A percentile compares a stretch with the other conserved stretches of the same genome.
These are phyloP conservation scores for Osmozyma mogii DNA, from an alignment of 805 yeast genomes.

Conservation along the genomic window DNA sequence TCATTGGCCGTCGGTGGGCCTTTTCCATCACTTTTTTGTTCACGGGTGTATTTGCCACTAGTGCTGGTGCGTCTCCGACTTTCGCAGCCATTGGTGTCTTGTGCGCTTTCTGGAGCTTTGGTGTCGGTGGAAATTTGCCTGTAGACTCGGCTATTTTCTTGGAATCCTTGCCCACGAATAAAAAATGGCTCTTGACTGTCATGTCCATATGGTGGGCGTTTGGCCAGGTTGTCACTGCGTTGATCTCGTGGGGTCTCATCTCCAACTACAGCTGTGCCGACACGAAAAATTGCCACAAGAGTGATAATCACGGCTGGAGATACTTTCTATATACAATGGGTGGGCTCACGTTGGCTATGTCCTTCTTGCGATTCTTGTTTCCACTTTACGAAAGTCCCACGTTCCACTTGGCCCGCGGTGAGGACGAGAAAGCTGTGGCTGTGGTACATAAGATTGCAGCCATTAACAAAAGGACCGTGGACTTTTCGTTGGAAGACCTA, in stretches of 20 bases:
- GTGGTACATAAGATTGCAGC: constrained; percentile 37
- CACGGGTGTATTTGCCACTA: constrained; percentile 16
- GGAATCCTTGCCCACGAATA: constrained; percentile 17
- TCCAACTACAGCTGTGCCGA: constrained; percentile 9
- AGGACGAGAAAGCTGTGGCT: constrained; percentile 42
- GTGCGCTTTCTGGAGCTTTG: constrained; percentile 20
- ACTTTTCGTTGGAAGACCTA: constrained; percentile 41
- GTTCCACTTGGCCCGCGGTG: constrained; percentile 44
- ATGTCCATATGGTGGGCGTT: constrained; percentile 26
- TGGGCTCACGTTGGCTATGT: constrained; percentile 37
- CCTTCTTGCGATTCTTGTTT: constrained; percentile 25
- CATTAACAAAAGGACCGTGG: constrained; percentile 32
- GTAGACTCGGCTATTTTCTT: constrained; percentile 20
- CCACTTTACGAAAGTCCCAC: constrained; percentile 49
- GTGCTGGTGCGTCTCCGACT: constrained; percentile 17
- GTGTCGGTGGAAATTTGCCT: constrained; percentile 20
- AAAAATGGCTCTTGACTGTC: constrained; percentile 18
- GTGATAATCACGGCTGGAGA: constrained; percentile 54
- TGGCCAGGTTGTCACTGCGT: constrained; percentile 14
- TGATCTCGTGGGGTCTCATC: constrained; percentile 11
- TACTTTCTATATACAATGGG: constrained; percentile 43
- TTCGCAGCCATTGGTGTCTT: constrained; percentile 16
- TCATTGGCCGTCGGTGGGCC: constrained; percentile 21
- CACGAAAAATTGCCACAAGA: constrained; percentile 28
- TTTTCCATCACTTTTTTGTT: constrained; percentile 18